phyloP scores from a whole-genome alignment of 306 rosid genomes.

The Ziziphus jujuba region DNA sequence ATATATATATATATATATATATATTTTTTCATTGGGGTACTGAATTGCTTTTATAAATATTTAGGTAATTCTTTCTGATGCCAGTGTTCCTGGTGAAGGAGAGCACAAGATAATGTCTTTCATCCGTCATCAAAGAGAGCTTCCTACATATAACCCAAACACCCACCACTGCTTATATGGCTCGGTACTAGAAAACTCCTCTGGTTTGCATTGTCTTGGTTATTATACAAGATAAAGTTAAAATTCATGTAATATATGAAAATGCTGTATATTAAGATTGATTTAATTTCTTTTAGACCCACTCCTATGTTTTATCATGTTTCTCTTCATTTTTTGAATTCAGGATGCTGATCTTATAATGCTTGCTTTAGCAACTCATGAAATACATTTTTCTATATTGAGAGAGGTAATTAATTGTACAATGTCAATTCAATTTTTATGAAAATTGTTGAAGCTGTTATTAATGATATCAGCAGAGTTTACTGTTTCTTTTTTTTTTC shows the following conservation, averaged over 20 bases:
- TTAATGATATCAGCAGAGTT: too few relatives aligned
- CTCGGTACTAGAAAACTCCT: constrained; percentile 25
- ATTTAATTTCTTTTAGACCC: neutral
- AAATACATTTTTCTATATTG: constrained; percentile 58
- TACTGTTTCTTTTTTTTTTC: neutral
- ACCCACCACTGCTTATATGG: constrained; percentile 63
- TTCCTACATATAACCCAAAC: constrained; percentile 43
- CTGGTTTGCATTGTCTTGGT: too few relatives aligned
- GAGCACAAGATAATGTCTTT: constrained; percentile 59
- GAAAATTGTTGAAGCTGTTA: too few relatives aligned
- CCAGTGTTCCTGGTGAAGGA: constrained; percentile 76
- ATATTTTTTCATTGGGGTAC: too few relatives aligned
- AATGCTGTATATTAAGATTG: too few relatives aligned
- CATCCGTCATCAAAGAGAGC: constrained; percentile 40
- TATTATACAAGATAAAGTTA: too few relatives aligned
- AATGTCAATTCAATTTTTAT: too few relatives aligned
- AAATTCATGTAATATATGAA: too few relatives aligned
- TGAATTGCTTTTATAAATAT: neutral
- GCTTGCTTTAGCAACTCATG: constrained; percentile 58
- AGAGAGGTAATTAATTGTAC: constrained; percentile 45
- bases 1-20: too few relatives aligned
- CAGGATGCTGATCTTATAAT: constrained; percentile 70
- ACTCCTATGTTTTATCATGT: neutral
- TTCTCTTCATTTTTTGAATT: neutral
- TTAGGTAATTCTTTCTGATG: constrained; percentile 56